Percentiles rank a stretch among this genome's conserved stretches.
phyloP scores from a whole-genome alignment of 2,329 filamentous ascomycete species.

The Sporothrix mexicana region DNA sequence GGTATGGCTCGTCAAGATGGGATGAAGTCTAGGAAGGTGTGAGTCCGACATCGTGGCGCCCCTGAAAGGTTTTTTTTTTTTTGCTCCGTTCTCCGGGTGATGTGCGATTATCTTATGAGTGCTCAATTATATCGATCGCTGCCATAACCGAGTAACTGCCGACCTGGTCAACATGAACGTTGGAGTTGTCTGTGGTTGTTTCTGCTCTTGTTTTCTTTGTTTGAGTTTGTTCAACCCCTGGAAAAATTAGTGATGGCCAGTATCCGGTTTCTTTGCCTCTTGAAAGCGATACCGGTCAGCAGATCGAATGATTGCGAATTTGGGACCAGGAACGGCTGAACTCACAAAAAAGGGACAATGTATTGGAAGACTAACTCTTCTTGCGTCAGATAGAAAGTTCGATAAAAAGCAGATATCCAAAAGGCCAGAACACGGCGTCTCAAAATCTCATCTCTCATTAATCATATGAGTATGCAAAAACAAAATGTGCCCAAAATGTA shows the following conservation, averaged over 20 bases:
- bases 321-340: not conserved
- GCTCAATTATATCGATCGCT: not conserved
- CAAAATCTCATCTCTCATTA: not conserved
- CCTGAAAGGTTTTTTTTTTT: not conserved
- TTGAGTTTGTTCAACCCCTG: not conserved
- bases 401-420: not conserved
- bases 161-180: not conserved
- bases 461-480: not conserved
- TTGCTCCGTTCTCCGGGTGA: not conserved
- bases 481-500: not conserved
- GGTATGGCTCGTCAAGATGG: not conserved
- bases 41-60: not conserved
- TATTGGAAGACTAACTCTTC: too few species aligned
- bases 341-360: too few species aligned
- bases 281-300: not conserved
- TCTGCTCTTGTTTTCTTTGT: not conserved
- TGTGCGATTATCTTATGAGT: not conserved
- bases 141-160: not conserved
- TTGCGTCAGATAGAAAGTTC: too few species aligned
- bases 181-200: not conserved
- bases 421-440: not conserved
- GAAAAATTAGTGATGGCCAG: not conserved
- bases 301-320: not conserved
- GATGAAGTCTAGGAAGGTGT: not conserved
- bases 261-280: not conserved